A percentile compares a stretch with the other conserved stretches of the same genome.
Evolutionary conservation across 2,329 filamentous ascomycete genomes (phyloP).

Genomic region (Geoglossum cookeanum): DNA sequence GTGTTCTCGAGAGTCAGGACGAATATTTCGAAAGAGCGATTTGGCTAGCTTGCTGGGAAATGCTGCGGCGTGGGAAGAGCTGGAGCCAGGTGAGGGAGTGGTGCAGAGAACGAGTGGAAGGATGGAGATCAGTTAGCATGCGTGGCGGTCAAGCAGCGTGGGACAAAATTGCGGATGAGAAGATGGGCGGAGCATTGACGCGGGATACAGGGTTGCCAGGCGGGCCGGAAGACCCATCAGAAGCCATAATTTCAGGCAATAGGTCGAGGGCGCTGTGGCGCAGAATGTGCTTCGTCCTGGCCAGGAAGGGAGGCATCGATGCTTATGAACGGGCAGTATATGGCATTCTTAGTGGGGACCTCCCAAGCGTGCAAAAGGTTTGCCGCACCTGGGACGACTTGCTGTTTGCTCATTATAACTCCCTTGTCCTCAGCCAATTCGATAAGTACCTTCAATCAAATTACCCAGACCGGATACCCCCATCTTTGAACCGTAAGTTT

Average conservation of each 20-base stretch:
- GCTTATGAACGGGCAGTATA: constrained; percentile 81
- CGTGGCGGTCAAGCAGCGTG: constrained; percentile 43
- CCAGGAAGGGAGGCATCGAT: constrained; percentile 45
- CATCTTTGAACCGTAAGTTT: constrained; percentile 38
- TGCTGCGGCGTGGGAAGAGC: constrained; percentile 66
- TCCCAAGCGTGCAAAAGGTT: constrained; percentile 55
- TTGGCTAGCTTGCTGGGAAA: constrained; percentile 88
- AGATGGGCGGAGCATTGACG: constrained; percentile 15
- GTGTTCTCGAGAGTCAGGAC: constrained; percentile 62
- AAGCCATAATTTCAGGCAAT: constrained; percentile 18
- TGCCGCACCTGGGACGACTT: constrained; percentile 71
- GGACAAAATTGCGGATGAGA: constrained; percentile 20
- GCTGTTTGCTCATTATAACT: constrained; percentile 74
- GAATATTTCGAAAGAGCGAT: constrained; percentile 77
- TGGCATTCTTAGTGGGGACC: constrained; percentile 71
- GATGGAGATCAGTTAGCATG: constrained; percentile 73
- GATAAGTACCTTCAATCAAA: constrained; percentile 45
- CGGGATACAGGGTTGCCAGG: constrained; percentile 13
- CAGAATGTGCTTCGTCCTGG: constrained; percentile 53
- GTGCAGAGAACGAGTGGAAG: constrained; percentile 70
- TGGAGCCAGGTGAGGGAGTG: constrained; percentile 61
- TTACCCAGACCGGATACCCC: constrained; percentile 33
- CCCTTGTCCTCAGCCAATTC: constrained; percentile 63
- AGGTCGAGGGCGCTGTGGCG: constrained; percentile 42
- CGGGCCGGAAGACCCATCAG: constrained; percentile 18